Evolutionary conservation across 2,329 filamentous ascomycete species (phyloP), one percentile per base, ranked within the genome.

Genomic region (Fusarium equiseti): DNA sequence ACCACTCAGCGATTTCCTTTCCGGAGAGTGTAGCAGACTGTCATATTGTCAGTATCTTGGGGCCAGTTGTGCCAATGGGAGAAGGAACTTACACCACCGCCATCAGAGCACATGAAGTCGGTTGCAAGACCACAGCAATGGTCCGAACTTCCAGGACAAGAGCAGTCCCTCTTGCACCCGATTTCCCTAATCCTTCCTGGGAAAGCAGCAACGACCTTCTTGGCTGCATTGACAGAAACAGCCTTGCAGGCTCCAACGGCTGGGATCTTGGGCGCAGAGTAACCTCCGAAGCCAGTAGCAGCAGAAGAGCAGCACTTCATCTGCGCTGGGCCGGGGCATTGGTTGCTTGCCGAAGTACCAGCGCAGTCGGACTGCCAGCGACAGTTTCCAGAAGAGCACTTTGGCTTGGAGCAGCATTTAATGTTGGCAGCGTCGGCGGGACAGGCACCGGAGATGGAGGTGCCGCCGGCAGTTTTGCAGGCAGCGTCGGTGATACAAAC

Each of bases 1-100:
- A 77, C 82, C 83, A 86, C 71, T 86, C 82, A 3, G 83, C 84
- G 35, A 86, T 83, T 35, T 82, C 76, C 24, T 78, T 77, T 11
- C 83, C 83, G 2, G 79, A 80, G 22, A 79, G 67, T 10, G 80
- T 80, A 51, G 78, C 77, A 4, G 71, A 62, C 81, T 83, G 56
- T 4, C 24, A 16, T 38, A 11, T 12, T 6, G 40, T 59, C 8
- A 59, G 52, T 38, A 27, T 50, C 26, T 24, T 15, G 13, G 8
- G 32, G 45, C 8, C n/a, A 13, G 31, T 18, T 18, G 5, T 5
- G 4, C 8, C 4, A 20, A 2, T 8, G 24, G 16, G 43, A 24
- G 15, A n/a, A 5, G 7, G 11, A 29, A 12, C 80, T 77, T 73
- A 82, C 80, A 70, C 80, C 79, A 22, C 79, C 79, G 11, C 67